A percentile compares a stretch with the other conserved stretches of the same genome.
Evolutionary conservation across 306 rosid genomes (phyloP).

Genomic region (Ormosia semicastrata): DNA sequence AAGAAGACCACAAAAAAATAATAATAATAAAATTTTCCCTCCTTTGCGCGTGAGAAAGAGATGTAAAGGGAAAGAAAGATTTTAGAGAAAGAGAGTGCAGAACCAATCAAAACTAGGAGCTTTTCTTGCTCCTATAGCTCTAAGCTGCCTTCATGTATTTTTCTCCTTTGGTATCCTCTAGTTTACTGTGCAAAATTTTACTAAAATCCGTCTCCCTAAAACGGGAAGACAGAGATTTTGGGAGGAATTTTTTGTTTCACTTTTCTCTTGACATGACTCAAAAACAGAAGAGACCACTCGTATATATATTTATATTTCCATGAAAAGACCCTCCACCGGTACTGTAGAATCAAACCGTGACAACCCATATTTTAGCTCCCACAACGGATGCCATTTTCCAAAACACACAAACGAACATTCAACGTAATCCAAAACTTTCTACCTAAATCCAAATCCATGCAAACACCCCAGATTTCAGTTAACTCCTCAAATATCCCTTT

Average conservation of each 20-base stretch:
- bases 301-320: constrained; percentile 29
- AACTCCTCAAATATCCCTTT: too few relatives aligned
- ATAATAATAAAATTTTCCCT: constrained; percentile 8
- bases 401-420: background rate
- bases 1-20: too few relatives aligned
- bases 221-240: constrained; percentile 34
- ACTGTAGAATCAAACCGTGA: constrained; percentile 41
- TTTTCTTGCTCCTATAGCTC: constrained; percentile 17
- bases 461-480: background rate
- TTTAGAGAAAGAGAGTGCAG: constrained; percentile 28
- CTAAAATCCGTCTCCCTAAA: constrained; percentile 36
- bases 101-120: constrained; percentile 37
- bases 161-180: constrained; percentile 40
- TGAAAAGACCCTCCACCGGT: constrained; percentile 65
- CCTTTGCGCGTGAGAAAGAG: background rate
- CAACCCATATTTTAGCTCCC: constrained; percentile 27
- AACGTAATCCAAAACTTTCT: background rate
- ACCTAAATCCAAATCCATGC: background rate
- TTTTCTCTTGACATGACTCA: constrained; percentile 58
- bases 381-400: constrained; percentile 18
- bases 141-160: constrained; percentile 18
- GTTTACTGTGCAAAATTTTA: constrained; percentile 26
- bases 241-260: background rate
- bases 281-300: constrained; percentile 34
- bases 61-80: constrained; percentile 27